Conservation (phyloP, 2,329 filamentous ascomycete species). For the Fusarium sp. region DNA sequence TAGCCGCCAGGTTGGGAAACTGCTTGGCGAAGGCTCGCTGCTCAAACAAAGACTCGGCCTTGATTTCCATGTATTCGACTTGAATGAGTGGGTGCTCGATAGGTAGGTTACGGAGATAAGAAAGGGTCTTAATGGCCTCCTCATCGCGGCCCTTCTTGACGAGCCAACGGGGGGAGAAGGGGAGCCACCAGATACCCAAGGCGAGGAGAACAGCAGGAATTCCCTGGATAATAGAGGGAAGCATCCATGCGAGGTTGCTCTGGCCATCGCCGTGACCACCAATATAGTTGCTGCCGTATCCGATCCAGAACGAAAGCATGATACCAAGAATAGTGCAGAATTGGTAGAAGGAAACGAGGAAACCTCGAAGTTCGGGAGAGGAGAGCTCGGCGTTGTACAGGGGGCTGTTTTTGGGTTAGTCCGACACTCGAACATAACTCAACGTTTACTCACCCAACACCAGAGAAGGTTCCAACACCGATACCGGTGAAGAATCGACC, state of each 20-base stretch:
- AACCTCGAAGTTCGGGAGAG: constrained; percentile 74
- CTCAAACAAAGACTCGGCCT: constrained; percentile 82
- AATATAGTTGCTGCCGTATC: constrained; percentile 61
- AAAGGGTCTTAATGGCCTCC: constrained; percentile 69
- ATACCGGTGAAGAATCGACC: constrained; percentile 63
- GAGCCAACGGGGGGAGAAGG: constrained; percentile 82
- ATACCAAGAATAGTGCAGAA: constrained; percentile 57
- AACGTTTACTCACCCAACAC: constrained; percentile 44
- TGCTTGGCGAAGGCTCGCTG: constrained; percentile 75
- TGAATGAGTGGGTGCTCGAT: constrained; percentile 75
- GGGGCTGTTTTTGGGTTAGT: constrained; percentile 41
- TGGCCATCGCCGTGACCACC: constrained; percentile 59
- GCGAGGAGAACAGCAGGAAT: constrained; percentile 66
- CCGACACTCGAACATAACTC: not conserved
- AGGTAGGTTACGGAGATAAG: constrained; percentile 72
- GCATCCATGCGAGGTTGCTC: constrained; percentile 56
- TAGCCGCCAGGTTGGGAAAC: constrained; percentile 57
- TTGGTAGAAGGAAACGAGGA: constrained; percentile 74
- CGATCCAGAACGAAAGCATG: constrained; percentile 63
- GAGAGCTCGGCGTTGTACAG: constrained; percentile 66
- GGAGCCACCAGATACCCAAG: constrained; percentile 81
- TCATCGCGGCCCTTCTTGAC: constrained; percentile 77
- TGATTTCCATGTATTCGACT: constrained; percentile 85
- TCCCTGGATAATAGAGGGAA: constrained; percentile 61
- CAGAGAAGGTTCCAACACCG: constrained; percentile 61